Percentiles rank a stretch among this genome's conserved stretches.
phyloP scores from a whole-genome alignment of 257 asterid species.

The Apocynum venetum region DNA sequence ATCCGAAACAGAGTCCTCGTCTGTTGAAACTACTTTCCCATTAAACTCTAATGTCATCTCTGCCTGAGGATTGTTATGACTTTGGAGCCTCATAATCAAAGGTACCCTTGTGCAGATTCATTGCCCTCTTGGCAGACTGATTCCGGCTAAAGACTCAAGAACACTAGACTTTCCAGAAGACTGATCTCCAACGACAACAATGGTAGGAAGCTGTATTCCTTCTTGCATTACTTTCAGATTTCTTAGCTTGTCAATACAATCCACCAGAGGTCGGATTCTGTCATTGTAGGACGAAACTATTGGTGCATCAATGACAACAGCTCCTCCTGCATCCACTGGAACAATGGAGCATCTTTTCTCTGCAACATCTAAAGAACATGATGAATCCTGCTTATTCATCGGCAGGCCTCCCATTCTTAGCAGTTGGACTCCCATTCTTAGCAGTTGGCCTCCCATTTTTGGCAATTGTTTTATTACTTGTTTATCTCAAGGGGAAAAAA shows the following conservation, averaged over 20 bases:
- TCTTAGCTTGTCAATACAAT: slow-evolving; percentile 14
- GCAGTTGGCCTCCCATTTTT: background rate
- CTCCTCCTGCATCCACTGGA: background rate
- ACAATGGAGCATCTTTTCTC: background rate
- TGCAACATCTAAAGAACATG: background rate
- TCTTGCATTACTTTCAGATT: slow-evolving; percentile 18
- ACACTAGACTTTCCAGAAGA: slow-evolving; percentile 20
- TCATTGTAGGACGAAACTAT: slow-evolving; percentile 5
- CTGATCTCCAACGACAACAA: slow-evolving; percentile 25
- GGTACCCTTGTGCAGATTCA: slow-evolving; percentile 21
- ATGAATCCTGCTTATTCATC: background rate
- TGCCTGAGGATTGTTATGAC: background rate
- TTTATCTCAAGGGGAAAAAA: no score
- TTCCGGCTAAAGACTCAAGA: slow-evolving; percentile 18
- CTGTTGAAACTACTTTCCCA: background rate
- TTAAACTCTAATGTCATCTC: slow-evolving; percentile 1
- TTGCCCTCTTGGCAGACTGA: slow-evolving; percentile 21
- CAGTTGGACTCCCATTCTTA: no score
- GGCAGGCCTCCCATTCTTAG: no score
- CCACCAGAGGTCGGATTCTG: slow-evolving; percentile 2
- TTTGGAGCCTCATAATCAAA: slow-evolving; percentile 19
- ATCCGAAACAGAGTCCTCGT: background rate
- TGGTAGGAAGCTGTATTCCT: slow-evolving; percentile 21
- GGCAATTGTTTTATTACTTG: no score
- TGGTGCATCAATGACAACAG: background rate